These are phyloP conservation scores for Saccharomyces paradoxus DNA, from an alignment of 805 yeast genomes.

Conservation along the genomic window DNA sequence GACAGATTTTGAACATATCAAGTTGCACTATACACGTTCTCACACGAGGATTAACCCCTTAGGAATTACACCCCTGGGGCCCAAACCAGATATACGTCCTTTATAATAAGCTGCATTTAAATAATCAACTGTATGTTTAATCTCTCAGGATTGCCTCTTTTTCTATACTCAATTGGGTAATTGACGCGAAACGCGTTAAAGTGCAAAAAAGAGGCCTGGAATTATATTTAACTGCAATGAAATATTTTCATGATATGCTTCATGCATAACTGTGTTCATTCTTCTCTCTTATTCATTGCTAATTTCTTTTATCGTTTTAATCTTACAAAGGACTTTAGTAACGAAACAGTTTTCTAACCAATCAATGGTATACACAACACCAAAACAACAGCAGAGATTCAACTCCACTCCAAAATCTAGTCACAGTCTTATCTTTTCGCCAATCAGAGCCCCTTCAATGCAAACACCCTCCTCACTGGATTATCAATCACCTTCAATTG, in stretches of 20 bases:
- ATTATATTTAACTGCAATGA: not conserved
- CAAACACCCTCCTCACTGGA: conserved; percentile 12
- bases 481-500: not conserved
- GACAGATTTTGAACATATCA: conserved; percentile 84
- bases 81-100: conserved; percentile 65
- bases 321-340: not conserved
- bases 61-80: conserved; percentile 83
- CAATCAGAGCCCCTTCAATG: conserved; percentile 5
- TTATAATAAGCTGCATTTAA: conserved; percentile 12
- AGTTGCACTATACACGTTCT: conserved; percentile 81
- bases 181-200: conserved; percentile 1
- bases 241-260: not conserved
- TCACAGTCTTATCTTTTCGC: conserved; percentile 8
- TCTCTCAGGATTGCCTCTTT: not conserved
- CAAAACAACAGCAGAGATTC: not conserved
- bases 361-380: not conserved
- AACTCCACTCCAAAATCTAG: conserved; percentile 5
- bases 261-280: not conserved
- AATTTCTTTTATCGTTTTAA: not conserved
- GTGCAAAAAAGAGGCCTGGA: conserved; percentile 1
- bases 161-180: conserved; percentile 2
- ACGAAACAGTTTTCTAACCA: not conserved
- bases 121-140: not conserved
- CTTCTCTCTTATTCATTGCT: not conserved
- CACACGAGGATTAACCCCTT: conserved; percentile 74